phyloP scores from a whole-genome alignment of 805 yeast species.

The Lipomyces lipofer region DNA sequence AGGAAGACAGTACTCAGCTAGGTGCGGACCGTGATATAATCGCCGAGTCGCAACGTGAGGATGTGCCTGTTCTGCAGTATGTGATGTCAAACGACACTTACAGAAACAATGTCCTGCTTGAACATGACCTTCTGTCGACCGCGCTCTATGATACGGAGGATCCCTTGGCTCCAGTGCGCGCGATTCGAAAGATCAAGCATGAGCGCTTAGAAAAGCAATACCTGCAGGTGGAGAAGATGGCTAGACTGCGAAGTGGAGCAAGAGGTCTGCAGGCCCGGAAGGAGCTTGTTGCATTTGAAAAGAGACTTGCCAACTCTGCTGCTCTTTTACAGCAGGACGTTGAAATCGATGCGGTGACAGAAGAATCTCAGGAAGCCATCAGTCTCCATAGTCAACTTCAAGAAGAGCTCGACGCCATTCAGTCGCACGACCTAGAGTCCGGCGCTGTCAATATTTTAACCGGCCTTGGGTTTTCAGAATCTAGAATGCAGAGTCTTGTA shows the following conservation, averaged over 20 bases:
- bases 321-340: not conserved
- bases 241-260: not conserved
- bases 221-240: not conserved
- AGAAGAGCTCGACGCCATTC: not conserved
- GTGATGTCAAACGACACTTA: not conserved
- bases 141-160: not conserved
- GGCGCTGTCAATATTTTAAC: not conserved
- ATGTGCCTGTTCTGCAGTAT: conserved; percentile 1
- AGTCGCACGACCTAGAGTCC: not conserved
- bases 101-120: not conserved
- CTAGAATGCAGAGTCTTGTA: not conserved
- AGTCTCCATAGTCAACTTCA: not conserved
- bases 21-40: not conserved
- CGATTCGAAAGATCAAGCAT: not conserved
- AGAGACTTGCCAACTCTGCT: not conserved
- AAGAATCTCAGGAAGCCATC: not conserved
- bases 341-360: not conserved
- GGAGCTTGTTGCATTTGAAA: not conserved
- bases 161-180: not conserved
- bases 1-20: not conserved
- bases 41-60: too few relatives aligned
- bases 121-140: not conserved
- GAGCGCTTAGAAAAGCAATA: not conserved
- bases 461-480: not conserved
- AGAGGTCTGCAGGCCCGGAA: conserved; percentile 1